Conservation (phyloP, 1,284 basidiomycete genomes). For the Taiwanofungus camphoratus region DNA sequence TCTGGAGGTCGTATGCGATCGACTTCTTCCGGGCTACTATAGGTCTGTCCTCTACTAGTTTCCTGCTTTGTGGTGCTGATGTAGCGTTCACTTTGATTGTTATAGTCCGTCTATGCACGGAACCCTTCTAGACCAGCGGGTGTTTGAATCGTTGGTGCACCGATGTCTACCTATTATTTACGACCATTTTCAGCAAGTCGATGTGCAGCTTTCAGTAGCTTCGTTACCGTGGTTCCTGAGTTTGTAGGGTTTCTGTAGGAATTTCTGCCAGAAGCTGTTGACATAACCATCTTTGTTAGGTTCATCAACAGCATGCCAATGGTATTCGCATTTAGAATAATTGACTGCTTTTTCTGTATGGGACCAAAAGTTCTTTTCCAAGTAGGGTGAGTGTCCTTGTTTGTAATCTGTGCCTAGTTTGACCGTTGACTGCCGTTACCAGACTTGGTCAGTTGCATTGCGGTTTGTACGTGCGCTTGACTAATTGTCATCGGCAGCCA, state of each 20-base stretch:
- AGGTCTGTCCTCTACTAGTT: slow-evolving; percentile 51
- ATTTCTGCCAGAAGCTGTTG: neutral
- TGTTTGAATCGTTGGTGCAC: slow-evolving; percentile 96
- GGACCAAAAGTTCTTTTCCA: slow-evolving; percentile 98
- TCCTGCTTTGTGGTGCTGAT: slow-evolving; percentile 3
- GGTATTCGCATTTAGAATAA: slow-evolving; percentile 97
- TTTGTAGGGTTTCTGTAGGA: slow-evolving; percentile 40
- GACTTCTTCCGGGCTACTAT: slow-evolving; percentile 96
- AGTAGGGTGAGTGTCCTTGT: slow-evolving; percentile 65
- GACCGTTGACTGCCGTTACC: slow-evolving; percentile 1
- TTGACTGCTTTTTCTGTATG: slow-evolving; percentile 99
- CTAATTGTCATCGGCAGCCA: slow-evolving; percentile 48
- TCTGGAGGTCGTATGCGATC: slow-evolving; percentile 91
- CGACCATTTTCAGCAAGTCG: slow-evolving; percentile 87
- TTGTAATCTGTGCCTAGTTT: slow-evolving; percentile 6
- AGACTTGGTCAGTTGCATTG: slow-evolving; percentile 39
- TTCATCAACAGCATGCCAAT: slow-evolving; percentile 99
- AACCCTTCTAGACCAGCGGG: slow-evolving; percentile 94
- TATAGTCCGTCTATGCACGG: slow-evolving; percentile 98
- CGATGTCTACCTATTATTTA: slow-evolving; percentile 88
- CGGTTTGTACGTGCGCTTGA: neutral
- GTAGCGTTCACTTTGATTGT: neutral
- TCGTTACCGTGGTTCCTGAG: slow-evolving; percentile 98
- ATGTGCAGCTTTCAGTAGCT: slow-evolving; percentile 96
- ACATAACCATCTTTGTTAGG: slow-evolving; percentile 39